Evolutionary conservation across 192 early-diverging fungal genomes (phyloP).

Genomic region (Cetraspora pellucida): DNA sequence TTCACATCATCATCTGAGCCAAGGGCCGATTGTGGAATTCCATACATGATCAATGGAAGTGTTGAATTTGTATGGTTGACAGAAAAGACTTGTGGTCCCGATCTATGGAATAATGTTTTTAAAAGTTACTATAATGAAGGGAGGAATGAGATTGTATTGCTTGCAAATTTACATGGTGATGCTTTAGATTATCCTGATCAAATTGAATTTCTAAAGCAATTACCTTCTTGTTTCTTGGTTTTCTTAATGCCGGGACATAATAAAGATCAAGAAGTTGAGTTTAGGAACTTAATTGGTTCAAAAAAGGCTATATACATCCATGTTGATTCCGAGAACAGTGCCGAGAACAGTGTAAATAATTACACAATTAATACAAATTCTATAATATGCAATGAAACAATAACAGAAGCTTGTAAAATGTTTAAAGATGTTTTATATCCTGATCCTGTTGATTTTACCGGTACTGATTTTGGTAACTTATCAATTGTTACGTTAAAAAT

Average conservation of each 20-base stretch:
- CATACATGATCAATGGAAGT: slow-evolving; percentile 22
- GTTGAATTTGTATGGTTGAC: slow-evolving; percentile 31
- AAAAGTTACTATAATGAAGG: slow-evolving; percentile 29
- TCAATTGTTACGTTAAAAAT: background rate
- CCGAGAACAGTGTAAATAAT: background rate
- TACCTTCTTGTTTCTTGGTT: slow-evolving; percentile 24
- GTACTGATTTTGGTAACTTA: background rate
- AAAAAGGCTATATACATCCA: slow-evolving; percentile 1
- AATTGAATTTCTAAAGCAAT: slow-evolving; percentile 28
- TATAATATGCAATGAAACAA: slow-evolving; percentile 15
- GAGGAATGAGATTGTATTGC: slow-evolving; percentile 11
- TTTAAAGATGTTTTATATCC: slow-evolving; percentile 16
- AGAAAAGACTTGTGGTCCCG: slow-evolving; percentile 19
- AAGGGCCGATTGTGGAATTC: slow-evolving; percentile 22
- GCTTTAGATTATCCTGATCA: slow-evolving; percentile 31
- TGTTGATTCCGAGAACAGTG: background rate
- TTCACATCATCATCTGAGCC: slow-evolving; percentile 28
- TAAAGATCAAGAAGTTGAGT: background rate
- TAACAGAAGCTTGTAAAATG: slow-evolving; percentile 27
- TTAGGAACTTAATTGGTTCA: background rate
- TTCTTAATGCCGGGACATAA: slow-evolving; percentile 24
- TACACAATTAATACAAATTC: background rate
- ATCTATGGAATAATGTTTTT: slow-evolving; percentile 32
- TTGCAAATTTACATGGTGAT: slow-evolving; percentile 37
- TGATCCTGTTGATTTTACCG: background rate